phyloP scores from a whole-genome alignment of 2,329 filamentous ascomycete genomes.

The Bipolaris oryzae region DNA sequence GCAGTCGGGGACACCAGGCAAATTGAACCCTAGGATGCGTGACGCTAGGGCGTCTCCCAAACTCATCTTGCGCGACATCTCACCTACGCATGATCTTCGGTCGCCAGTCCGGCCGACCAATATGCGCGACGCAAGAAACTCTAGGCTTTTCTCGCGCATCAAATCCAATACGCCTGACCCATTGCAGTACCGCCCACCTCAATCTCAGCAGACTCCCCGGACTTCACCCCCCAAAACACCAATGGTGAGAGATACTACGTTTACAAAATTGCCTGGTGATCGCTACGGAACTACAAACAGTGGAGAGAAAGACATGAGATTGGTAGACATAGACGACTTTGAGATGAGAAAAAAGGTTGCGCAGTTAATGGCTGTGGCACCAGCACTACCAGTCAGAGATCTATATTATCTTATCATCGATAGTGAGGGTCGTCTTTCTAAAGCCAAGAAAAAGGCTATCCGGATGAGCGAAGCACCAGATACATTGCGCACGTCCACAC shows the following conservation, averaged over 20 bases:
- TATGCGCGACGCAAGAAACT: conserved; percentile 1
- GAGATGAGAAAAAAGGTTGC: conserved; percentile 21
- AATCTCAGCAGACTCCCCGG: not conserved
- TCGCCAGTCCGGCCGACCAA: not conserved
- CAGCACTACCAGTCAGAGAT: conserved; percentile 19
- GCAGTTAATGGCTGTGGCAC: conserved; percentile 26
- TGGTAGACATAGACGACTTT: conserved; percentile 25
- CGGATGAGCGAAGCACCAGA: conserved; percentile 2
- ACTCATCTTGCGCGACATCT: not conserved
- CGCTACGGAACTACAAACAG: not conserved
- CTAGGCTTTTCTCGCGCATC: not conserved
- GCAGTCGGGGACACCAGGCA: not conserved
- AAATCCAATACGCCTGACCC: not conserved
- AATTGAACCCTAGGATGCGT: too few relatives aligned
- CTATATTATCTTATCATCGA: conserved; percentile 26
- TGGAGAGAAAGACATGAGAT: conserved; percentile 1
- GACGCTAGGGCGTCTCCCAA: not conserved
- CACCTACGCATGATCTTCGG: not conserved
- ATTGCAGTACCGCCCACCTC: not conserved
- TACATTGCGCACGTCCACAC: not conserved
- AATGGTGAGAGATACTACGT: not conserved
- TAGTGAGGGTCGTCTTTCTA: conserved; percentile 10
- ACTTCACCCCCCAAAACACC: not conserved
- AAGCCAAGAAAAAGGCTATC: conserved; percentile 8
- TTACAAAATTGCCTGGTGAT: not conserved